A percentile compares a stretch with the other conserved stretches of the same genome.
Evolutionary conservation across 805 yeast species (phyloP).

Genomic region (Ogataea pignaliae): DNA sequence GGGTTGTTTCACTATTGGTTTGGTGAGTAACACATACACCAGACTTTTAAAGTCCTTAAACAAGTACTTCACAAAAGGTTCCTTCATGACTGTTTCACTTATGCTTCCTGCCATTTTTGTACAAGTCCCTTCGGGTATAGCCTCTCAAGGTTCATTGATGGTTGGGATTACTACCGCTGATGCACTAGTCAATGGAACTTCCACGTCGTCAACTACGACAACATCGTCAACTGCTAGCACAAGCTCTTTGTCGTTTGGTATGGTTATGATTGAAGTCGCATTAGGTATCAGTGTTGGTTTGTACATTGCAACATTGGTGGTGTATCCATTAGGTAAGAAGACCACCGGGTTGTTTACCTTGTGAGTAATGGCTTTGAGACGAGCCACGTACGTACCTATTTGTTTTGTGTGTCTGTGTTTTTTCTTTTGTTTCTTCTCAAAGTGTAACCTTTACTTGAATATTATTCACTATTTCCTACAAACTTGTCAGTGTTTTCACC

Average conservation of each 20-base stretch:
- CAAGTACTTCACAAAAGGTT: slow-evolving; percentile 20
- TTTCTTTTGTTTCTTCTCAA: neutral
- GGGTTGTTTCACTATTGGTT: slow-evolving; percentile 88
- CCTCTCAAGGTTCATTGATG: slow-evolving; percentile 79
- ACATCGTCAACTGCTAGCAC: slow-evolving; percentile 1
- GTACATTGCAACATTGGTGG: slow-evolving; percentile 83
- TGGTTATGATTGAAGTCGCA: slow-evolving; percentile 88
- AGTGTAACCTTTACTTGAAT: too few species aligned
- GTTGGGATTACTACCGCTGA: slow-evolving; percentile 79
- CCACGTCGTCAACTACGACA: slow-evolving; percentile 6
- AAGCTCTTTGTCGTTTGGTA: slow-evolving; percentile 55
- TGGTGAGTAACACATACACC: slow-evolving; percentile 83
- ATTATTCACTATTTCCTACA: too few species aligned
- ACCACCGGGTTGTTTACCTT: slow-evolving; percentile 82
- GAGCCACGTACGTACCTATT: neutral
- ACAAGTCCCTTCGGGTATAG: slow-evolving; percentile 93
- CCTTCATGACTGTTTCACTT: slow-evolving; percentile 78
- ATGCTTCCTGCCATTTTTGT: slow-evolving; percentile 95
- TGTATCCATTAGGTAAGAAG: slow-evolving; percentile 90
- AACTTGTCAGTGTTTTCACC: too few species aligned
- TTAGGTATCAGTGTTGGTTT: slow-evolving; percentile 93
- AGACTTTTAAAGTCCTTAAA: slow-evolving; percentile 69
- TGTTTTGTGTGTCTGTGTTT: neutral
- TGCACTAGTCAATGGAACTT: slow-evolving; percentile 39
- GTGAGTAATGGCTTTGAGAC: slow-evolving; percentile 24